phyloP scores from a whole-genome alignment of 1,284 basidiomycete species.

The Trametes hirsuta region DNA sequence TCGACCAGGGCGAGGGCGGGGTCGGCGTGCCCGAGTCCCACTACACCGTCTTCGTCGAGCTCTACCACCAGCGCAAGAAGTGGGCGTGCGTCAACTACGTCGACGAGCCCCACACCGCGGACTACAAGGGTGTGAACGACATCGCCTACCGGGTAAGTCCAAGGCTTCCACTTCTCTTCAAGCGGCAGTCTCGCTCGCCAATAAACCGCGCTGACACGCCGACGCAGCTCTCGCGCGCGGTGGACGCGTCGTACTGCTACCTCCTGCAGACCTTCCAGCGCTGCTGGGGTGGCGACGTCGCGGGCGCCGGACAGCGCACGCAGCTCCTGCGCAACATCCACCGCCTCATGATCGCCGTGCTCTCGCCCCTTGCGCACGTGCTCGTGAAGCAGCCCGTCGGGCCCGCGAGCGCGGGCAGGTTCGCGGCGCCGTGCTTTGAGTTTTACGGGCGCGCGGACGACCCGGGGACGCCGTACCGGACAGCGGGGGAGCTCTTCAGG shows the following conservation, averaged over 20 bases:
- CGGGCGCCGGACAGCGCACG: conserved; percentile 1
- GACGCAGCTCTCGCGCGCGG: conserved; percentile 19
- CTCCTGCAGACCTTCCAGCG: conserved; percentile 26
- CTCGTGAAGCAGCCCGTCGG: conserved; percentile 19
- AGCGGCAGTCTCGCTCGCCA: too few species aligned
- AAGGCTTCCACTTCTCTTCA: background rate
- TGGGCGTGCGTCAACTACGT: conserved; percentile 19
- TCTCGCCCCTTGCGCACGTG: conserved; percentile 13
- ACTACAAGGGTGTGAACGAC: background rate
- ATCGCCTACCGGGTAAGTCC: conserved; percentile 9
- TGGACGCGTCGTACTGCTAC: conserved; percentile 25
- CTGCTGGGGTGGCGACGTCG: conserved; percentile 13
- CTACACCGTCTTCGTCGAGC: conserved; percentile 26
- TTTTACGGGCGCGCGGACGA: conserved; percentile 8
- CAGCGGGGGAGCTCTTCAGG: background rate
- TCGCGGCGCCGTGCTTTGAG: conserved; percentile 17
- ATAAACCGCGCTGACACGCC: background rate
- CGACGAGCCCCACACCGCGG: conserved; percentile 12
- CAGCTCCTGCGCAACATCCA: conserved; percentile 19
- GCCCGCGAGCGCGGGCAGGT: background rate
- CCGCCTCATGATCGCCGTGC: conserved; percentile 21
- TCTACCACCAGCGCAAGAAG: conserved; percentile 16
- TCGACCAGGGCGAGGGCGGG: conserved; percentile 29
- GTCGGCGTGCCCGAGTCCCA: conserved; percentile 22
- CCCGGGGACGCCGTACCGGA: background rate